These are phyloP conservation scores for Paecilomyces sp. DNA, from an alignment of 2,329 filamentous ascomycete species.

Conservation along the genomic window DNA sequence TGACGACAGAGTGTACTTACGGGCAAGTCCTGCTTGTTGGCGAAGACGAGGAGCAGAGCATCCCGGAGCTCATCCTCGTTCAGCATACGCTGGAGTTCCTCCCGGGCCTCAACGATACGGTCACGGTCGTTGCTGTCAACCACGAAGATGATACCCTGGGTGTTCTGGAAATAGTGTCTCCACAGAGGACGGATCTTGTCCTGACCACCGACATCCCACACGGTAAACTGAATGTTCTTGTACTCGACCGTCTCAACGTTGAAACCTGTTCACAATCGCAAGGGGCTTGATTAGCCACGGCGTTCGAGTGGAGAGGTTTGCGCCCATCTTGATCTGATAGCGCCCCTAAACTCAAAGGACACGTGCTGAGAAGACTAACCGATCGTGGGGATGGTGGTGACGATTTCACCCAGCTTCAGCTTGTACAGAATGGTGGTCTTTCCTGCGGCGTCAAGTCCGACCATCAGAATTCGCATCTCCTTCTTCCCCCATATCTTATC, in stretches of 20 bases:
- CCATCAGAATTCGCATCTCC: slow-evolving; percentile 99
- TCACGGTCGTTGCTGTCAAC: slow-evolving; percentile 98
- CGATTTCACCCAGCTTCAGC: slow-evolving; percentile 96
- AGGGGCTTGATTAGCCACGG: slow-evolving; percentile 4
- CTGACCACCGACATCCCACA: slow-evolving; percentile 99
- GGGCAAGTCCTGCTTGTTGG: slow-evolving; percentile 99
- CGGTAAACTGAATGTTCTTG: slow-evolving; percentile 99
- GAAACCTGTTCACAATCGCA: slow-evolving; percentile 59
- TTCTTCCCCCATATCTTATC: slow-evolving; percentile 98
- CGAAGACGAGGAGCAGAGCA: slow-evolving; percentile 92
- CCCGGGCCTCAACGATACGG: slow-evolving; percentile 92
- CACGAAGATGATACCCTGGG: slow-evolving; percentile 99
- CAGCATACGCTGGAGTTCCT: slow-evolving; percentile 96
- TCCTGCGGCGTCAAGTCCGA: slow-evolving; percentile 97
- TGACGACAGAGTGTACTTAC: slow-evolving; percentile 48
- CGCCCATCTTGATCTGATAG: neutral
- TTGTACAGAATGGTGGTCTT: slow-evolving; percentile 99
- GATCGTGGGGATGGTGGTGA: slow-evolving; percentile 98
- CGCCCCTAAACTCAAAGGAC: neutral
- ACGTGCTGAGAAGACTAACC: slow-evolving; percentile 50
- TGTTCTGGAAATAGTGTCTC: slow-evolving; percentile 99
- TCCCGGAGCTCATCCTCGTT: slow-evolving; percentile 99
- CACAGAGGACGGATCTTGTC: slow-evolving; percentile 99
- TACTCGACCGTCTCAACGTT: slow-evolving; percentile 99
- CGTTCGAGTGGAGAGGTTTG: neutral